These are phyloP conservation scores for Aristolochia contorta DNA, from an alignment of 164 flowering plant species.

Conservation along the genomic window DNA sequence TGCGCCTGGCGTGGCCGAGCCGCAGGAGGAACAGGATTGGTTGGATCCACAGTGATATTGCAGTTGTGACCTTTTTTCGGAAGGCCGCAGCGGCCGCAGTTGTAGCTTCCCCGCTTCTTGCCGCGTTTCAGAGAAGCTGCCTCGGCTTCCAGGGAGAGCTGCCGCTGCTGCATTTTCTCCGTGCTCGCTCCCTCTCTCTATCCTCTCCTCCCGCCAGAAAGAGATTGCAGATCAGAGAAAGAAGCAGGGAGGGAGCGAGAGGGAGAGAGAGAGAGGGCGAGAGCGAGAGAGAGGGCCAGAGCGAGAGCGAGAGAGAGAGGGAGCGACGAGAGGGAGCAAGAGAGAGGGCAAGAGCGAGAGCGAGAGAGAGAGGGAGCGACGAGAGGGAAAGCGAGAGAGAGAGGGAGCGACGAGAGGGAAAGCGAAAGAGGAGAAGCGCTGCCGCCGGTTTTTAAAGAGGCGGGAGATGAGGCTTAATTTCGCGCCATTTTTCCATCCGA, in stretches of 20 bases:
- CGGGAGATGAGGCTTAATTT: constrained; percentile 34
- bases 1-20: constrained; percentile 7
- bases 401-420: too few species aligned
- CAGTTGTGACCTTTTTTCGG: constrained; percentile 90
- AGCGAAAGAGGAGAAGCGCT: background rate
- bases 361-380: too few species aligned
- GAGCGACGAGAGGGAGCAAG: too few species aligned
- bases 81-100: constrained; percentile 82
- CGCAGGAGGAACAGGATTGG: constrained; percentile 11
- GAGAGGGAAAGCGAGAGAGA: too few species aligned
- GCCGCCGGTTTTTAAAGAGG: constrained; percentile 18
- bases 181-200: constrained; percentile 12
- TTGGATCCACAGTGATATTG: constrained; percentile 8
- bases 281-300: too few species aligned
- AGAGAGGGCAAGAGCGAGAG: background rate
- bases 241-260: background rate
- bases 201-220: background rate
- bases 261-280: too few species aligned
- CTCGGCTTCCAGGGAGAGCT: constrained; percentile 12
- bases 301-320: too few species aligned
- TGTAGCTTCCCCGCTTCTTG: constrained; percentile 76
- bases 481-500: constrained; percentile 22
- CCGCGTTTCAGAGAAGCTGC: constrained; percentile 21
- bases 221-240: constrained; percentile 8
- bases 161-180: constrained; percentile 23